Evolutionary conservation across 2,329 filamentous ascomycete genomes (phyloP).

Genomic region (Anthostomella pinea): DNA sequence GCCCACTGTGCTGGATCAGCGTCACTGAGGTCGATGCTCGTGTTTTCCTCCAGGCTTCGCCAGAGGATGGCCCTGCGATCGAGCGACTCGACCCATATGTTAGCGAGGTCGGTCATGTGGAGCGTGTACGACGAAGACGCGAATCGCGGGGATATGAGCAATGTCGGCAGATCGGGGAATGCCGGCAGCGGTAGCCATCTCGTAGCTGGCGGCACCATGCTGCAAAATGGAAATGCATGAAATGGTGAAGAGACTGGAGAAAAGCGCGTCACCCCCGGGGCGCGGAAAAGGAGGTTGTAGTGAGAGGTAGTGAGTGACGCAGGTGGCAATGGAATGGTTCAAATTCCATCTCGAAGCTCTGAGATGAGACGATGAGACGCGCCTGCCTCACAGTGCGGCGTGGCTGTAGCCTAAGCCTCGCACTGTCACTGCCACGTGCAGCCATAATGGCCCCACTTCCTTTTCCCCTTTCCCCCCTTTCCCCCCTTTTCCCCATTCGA

Average conservation of each 20-base stretch:
- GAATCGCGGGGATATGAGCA: slow-evolving; percentile 62
- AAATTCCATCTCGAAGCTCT: neutral
- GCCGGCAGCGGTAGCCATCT: slow-evolving; percentile 50
- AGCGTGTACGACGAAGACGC: slow-evolving; percentile 58
- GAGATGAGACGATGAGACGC: neutral
- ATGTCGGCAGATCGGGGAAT: slow-evolving; percentile 49
- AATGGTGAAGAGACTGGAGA: neutral
- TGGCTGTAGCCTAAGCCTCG: neutral
- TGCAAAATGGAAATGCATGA: neutral
- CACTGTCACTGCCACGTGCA: neutral
- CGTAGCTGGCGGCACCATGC: slow-evolving; percentile 27
- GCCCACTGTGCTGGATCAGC: slow-evolving; percentile 61
- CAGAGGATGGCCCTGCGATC: slow-evolving; percentile 59
- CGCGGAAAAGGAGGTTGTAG: neutral
- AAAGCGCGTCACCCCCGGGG: too few relatives aligned
- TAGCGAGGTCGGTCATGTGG: slow-evolving; percentile 67
- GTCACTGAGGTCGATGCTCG: slow-evolving; percentile 71
- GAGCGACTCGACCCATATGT: slow-evolving; percentile 69
- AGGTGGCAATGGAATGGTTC: too few relatives aligned
- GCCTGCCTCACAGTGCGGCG: neutral
- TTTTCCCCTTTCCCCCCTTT: neutral
- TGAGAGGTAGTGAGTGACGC: too few relatives aligned
- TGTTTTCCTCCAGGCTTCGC: slow-evolving; percentile 60
- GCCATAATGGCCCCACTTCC: neutral
- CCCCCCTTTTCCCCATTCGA: neutral